Evolutionary conservation across 1,139 yeast genomes (phyloP), one percentile per base, ranked within the genome.

Genomic region (Hansenula anomala): DNA sequence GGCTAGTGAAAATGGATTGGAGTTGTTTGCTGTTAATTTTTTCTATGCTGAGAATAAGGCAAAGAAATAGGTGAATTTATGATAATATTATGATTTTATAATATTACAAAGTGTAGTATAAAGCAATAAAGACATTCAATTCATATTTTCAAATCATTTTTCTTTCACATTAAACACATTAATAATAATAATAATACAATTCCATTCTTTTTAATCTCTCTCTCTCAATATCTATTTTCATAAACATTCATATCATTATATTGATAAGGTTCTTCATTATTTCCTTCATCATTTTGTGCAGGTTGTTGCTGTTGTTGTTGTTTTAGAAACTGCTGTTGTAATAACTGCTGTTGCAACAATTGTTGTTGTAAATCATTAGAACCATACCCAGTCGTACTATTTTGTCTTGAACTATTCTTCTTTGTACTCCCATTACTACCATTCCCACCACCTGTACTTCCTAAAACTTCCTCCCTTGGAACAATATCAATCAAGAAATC

Each of bases 401-500:
- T 24, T 12, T 17, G 29, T 20, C 24, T 25, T 31, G 33, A 22
- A 16, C 16, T 6, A 6, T 12, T 10, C 7, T 20, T 22, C 7
- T 28, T 25, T 2, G 33, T 11, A 14, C 25, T 9, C 4, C 14
- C 6, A n/a, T 18, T 17, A 10, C 19, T 12, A n/a, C 13, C 14
- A 28, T 5, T 16, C 12, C 15, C 13, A 12, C 35, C 35, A 13
- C 23, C 18, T n/a, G 15, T 23, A 13, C 10, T 28, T 7, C 23
- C 23, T 8, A 23, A 8, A 11, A 36, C 83, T 53, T 78, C 85
- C 49, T 79, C 86, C 43, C 97, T 69, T 9, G 98, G 97, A 8
- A 92, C 97, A 31, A 92, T 89, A 59, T 92, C 98, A 51, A 92
- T 92, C 42, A 92, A 66, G 58, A 92, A 92, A 58, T 92, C 98